Percentiles rank a stretch among this genome's conserved stretches.
Evolutionary conservation across 768 basidiomycete species (phyloP).

Genomic region (Auricularia cornea): DNA sequence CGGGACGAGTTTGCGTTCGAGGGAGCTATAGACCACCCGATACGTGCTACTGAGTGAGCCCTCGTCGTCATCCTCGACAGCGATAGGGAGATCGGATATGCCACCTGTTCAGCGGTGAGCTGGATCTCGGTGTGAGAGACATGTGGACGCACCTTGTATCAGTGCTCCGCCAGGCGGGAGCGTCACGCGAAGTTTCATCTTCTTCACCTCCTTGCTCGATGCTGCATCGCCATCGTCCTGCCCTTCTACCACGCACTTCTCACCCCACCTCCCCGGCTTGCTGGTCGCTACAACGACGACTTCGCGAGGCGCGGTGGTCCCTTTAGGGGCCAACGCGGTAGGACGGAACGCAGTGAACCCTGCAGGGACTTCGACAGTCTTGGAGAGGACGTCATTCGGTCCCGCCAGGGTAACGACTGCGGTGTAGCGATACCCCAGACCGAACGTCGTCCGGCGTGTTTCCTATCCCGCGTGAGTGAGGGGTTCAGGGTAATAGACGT

Average conservation of each 20-base stretch:
- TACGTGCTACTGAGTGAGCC: too few relatives aligned
- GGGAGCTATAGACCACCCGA: too few relatives aligned
- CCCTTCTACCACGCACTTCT: too few relatives aligned
- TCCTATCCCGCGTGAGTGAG: not conserved
- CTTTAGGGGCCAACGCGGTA: not conserved
- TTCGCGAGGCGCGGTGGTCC: not conserved
- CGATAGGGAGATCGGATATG: too few relatives aligned
- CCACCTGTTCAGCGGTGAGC: too few relatives aligned
- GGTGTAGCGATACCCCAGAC: not conserved
- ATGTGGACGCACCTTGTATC: not conserved
- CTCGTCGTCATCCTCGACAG: too few relatives aligned
- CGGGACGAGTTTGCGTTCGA: too few relatives aligned
- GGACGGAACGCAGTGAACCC: not conserved
- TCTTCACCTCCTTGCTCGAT: too few relatives aligned
- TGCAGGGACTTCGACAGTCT: not conserved
- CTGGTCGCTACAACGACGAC: not conserved
- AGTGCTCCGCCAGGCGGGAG: not conserved
- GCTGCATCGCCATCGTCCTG: too few relatives aligned
- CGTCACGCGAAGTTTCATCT: not conserved
- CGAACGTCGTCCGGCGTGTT: not conserved
- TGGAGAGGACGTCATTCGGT: not conserved
- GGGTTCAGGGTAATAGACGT: not conserved
- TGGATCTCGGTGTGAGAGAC: too few relatives aligned
- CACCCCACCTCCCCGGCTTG: too few relatives aligned
- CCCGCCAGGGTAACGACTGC: not conserved